Percentiles rank a stretch among this genome's conserved stretches.
phyloP scores from a whole-genome alignment of 441 rosid species.

The Croton laevigatus region DNA sequence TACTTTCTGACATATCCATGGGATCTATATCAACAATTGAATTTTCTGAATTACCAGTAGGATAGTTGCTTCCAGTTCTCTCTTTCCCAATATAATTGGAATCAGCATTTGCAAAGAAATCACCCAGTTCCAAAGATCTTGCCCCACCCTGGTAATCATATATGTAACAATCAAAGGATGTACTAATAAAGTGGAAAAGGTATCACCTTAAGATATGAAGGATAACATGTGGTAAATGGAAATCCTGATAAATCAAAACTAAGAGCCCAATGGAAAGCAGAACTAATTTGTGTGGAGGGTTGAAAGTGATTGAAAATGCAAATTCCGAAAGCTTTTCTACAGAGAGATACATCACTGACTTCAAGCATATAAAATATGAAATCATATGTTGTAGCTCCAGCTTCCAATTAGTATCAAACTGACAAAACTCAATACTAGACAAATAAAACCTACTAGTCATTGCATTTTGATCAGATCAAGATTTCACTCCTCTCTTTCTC shows the following conservation, averaged over 20 bases:
- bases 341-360: neutral
- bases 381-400: neutral
- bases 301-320: neutral
- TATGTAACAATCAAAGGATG: conserved; percentile 16
- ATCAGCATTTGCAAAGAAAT: conserved; percentile 72
- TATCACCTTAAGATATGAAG: neutral
- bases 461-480: neutral
- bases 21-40: conserved; percentile 57
- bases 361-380: neutral
- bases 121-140: conserved; percentile 63
- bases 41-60: conserved; percentile 37
- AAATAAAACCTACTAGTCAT: neutral
- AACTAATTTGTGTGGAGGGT: too few species aligned
- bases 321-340: neutral
- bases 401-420: neutral
- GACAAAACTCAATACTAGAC: neutral
- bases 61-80: conserved; percentile 41
- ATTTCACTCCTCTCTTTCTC: neutral
- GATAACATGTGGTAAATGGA: neutral
- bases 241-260: conserved; percentile 1
- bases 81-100: conserved; percentile 49
- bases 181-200: conserved; percentile 13
- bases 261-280: neutral
- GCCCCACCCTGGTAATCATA: conserved; percentile 54
- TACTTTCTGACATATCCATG: conserved; percentile 95